Conservation (phyloP, 2,329 filamentous ascomycete genomes). For the Dothistroma pini region DNA sequence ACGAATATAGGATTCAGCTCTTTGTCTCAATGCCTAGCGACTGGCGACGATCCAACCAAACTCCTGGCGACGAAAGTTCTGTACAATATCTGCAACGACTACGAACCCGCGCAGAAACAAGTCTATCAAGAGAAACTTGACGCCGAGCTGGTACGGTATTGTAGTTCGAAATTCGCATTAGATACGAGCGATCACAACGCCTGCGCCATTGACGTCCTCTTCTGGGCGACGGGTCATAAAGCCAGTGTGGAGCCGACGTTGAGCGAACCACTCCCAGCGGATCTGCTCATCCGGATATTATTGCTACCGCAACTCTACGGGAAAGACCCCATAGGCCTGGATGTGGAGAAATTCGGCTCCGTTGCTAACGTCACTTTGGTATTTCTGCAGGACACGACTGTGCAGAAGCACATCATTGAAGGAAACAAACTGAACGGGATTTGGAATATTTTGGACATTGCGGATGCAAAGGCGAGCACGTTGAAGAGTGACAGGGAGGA, state of each 20-base stretch:
- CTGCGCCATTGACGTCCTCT: constrained; percentile 25
- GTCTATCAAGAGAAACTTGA: constrained; percentile 24
- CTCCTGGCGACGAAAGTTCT: constrained; percentile 38
- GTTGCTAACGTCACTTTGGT: constrained; percentile 25
- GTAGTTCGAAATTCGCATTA: background rate
- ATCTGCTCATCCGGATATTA: constrained; percentile 14
- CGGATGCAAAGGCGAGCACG: constrained; percentile 4
- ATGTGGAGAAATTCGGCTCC: constrained; percentile 25
- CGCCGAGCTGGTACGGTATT: constrained; percentile 12
- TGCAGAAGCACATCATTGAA: constrained; percentile 24
- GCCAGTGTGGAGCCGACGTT: constrained; percentile 8
- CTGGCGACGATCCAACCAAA: constrained; percentile 8
- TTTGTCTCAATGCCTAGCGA: constrained; percentile 15
- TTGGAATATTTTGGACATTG: constrained; percentile 23
- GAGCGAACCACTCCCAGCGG: constrained; percentile 9
- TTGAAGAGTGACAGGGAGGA: constrained; percentile 4
- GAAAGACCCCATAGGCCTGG: constrained; percentile 5
- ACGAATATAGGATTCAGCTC: constrained; percentile 28
- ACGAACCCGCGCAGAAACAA: constrained; percentile 25
- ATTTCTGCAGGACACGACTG: constrained; percentile 24
- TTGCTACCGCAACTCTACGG: constrained; percentile 13
- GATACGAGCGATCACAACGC: constrained; percentile 1
- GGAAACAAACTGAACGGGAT: constrained; percentile 14
- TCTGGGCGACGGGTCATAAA: constrained; percentile 29
- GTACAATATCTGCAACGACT: constrained; percentile 43